phyloP scores from a whole-genome alignment of 208 protist genomes.

The Trypanosoma conorhini region DNA sequence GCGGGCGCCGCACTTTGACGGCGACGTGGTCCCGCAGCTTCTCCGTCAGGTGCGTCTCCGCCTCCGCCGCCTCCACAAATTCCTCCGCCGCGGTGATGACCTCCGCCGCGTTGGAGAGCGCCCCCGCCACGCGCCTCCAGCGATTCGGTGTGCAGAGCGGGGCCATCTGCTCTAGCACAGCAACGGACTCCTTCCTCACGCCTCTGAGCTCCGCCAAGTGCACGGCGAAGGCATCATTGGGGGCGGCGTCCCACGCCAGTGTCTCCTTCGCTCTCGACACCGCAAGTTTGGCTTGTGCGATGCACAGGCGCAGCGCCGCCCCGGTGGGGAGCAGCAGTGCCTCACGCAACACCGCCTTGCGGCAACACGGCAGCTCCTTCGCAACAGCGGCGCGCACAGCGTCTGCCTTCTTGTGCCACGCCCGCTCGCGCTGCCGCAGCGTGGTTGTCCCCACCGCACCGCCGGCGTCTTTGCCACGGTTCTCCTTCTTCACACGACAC shows the following conservation, averaged over 20 bases:
- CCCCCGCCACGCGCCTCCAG: constrained; percentile 4
- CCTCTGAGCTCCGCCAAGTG: not conserved
- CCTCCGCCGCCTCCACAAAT: constrained; percentile 3
- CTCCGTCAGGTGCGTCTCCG: constrained; percentile 2
- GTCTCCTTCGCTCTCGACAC: not conserved
- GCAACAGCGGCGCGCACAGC: not conserved
- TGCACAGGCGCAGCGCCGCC: not conserved
- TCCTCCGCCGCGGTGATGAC: constrained; percentile 1
- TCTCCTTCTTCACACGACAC: constrained; percentile 14
- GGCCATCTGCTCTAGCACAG: not conserved
- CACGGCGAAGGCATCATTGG: not conserved
- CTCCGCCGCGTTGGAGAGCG: not conserved
- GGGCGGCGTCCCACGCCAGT: not conserved
- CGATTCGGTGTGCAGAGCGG: not conserved
- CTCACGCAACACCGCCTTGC: constrained; percentile 15
- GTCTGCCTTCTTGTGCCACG: constrained; percentile 10
- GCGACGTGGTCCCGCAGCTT: constrained; percentile 10
- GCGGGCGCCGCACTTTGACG: not conserved
- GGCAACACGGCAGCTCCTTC: not conserved
- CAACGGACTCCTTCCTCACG: not conserved
- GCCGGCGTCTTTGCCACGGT: constrained; percentile 15
- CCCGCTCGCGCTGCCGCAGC: constrained; percentile 1
- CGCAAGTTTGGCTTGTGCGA: not conserved
- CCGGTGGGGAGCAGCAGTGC: constrained; percentile 14
- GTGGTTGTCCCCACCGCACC: not conserved